Evolutionary conservation across 164 flowering plant genomes (phyloP), one percentile per base, ranked within the genome.

Genomic region (Aristolochia contorta): DNA sequence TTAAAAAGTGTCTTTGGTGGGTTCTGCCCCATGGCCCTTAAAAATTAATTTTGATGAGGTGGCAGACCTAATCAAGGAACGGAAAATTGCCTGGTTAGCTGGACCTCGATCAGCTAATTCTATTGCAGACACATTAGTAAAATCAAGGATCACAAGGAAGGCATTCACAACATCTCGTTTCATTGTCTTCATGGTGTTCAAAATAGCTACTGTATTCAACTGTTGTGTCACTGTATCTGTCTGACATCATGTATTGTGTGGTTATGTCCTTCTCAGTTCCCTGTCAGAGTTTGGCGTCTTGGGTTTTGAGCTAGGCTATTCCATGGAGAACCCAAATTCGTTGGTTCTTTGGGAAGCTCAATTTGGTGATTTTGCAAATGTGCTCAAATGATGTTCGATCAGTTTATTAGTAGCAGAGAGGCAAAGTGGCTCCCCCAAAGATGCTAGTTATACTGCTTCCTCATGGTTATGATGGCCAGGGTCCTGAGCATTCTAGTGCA

Each of bases 381-480:
- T 24, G 99, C 99, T 57, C 97, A 91, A 63, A 97, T 94, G 50
- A 91, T 94, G 48, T 94, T 94, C 71, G 99, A 94, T 73, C 96
- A 94, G 71, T 94, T 91, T 65, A 53, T 94, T 71, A 85, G 97
- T 69, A 88, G 97, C 82, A 97, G 99, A 14, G 99, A 94, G 67
- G 74, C 99, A 0, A 94, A 94, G 68, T 94, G 99, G 99, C 68
- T 94, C 59, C 91, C 97, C 13, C 99, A 94, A 70, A 83, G 99
- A 66, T 97, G 99, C 89, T 94, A 65, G 96, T 88, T 71, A 78
- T 91, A 65, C 66, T 94, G 52, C 93, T 91, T 70, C 97, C 99
- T 66, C 99, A 91, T 77, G 97, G 99, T 60, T 91, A 94, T 79
- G 97, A 88, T 78, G 97, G 99, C 16, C 99, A 94, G 71, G 95